phyloP scores from a whole-genome alignment of 78 protist genomes.

The Dictyostelium capitatum region DNA sequence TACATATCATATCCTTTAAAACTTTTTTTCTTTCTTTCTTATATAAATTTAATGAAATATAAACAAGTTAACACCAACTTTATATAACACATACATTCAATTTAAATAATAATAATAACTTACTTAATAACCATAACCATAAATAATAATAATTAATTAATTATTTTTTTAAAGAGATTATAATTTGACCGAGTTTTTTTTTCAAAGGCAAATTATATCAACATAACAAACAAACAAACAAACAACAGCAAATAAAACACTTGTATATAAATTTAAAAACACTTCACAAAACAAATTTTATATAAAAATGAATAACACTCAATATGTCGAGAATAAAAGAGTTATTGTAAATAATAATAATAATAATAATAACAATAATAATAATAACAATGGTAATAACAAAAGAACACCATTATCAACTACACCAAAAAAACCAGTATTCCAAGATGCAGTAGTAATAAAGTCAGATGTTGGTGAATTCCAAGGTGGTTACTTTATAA shows the following conservation, averaged over 20 bases:
- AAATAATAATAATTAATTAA: neutral
- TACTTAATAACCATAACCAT: neutral
- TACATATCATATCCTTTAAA: neutral
- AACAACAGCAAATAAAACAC: neutral
- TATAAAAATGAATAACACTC: constrained; percentile 27
- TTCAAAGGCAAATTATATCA: constrained; percentile 31
- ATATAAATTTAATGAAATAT: neutral
- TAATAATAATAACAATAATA: constrained; percentile 1
- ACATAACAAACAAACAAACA: neutral
- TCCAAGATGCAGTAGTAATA: constrained; percentile 66
- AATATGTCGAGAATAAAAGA: constrained; percentile 18
- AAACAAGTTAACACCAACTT: no score
- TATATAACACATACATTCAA: neutral
- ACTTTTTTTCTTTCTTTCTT: neutral
- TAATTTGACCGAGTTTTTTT: constrained; percentile 40
- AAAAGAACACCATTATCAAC: constrained; percentile 4
- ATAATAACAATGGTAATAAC: neutral
- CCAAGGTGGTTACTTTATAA: constrained; percentile 77
- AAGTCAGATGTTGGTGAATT: constrained; percentile 80
- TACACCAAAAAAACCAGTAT: constrained; percentile 15
- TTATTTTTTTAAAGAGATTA: constrained; percentile 1
- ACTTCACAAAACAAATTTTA: neutral
- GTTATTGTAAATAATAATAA: neutral
- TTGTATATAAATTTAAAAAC: constrained; percentile 19
- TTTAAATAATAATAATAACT: neutral